These are phyloP conservation scores for Phytophthora capsici DNA, from an alignment of 352 stramenopile genomes.

Conservation along the genomic window DNA sequence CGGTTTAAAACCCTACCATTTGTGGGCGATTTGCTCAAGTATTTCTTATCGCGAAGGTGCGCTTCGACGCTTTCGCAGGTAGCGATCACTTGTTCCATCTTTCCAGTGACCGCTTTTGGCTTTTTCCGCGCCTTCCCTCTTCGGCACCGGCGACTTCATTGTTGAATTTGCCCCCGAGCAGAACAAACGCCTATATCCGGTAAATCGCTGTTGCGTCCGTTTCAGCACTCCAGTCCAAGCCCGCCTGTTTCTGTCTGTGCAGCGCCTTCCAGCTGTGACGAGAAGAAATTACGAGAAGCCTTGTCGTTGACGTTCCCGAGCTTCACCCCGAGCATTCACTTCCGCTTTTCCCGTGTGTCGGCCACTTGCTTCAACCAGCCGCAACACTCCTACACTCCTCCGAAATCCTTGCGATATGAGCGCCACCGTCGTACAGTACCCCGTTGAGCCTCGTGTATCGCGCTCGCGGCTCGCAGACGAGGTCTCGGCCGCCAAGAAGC, in stretches of 20 bases:
- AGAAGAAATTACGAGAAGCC: conserved; percentile 40
- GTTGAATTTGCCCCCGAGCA: conserved; percentile 52
- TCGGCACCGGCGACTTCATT: conserved; percentile 37
- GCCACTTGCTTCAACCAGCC: conserved; percentile 22
- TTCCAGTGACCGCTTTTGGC: background rate
- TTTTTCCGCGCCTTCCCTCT: background rate
- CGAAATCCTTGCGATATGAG: conserved; percentile 51
- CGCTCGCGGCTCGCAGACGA: conserved; percentile 61
- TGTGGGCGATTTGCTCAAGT: background rate
- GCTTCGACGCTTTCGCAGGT: conserved; percentile 4
- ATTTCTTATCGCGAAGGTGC: conserved; percentile 21
- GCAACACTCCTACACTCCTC: background rate
- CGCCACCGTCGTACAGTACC: conserved; percentile 84
- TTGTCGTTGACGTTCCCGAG: conserved; percentile 15
- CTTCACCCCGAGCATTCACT: conserved; percentile 27
- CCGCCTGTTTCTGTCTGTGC: conserved; percentile 30
- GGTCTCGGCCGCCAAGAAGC: conserved; percentile 73
- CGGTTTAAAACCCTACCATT: conserved; percentile 19
- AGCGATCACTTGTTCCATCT: conserved; percentile 11
- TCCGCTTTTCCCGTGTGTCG: conserved; percentile 33
- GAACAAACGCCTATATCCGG: conserved; percentile 10
- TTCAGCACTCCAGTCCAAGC: conserved; percentile 15
- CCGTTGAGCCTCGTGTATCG: conserved; percentile 57
- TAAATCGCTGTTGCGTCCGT: conserved; percentile 26
- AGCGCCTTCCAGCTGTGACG: conserved; percentile 33